Evolutionary conservation across 2,329 filamentous ascomycete species (phyloP).

Genomic region (Aschersonia sp.): DNA sequence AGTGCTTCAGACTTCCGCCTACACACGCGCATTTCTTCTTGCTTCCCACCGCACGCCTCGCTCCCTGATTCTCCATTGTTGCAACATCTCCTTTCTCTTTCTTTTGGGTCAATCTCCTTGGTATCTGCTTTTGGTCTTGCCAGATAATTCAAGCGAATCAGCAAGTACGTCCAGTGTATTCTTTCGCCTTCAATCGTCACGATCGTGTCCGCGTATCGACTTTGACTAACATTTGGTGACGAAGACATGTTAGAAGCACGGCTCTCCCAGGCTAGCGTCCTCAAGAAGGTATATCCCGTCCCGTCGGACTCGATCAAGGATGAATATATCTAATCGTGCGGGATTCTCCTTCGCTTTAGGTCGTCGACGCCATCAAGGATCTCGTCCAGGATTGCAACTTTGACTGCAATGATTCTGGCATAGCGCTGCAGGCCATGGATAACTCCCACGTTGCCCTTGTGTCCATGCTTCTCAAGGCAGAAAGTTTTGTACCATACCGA

Average conservation of each 20-base stretch:
- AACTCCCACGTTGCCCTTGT: slow-evolving; percentile 98
- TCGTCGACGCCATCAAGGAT: slow-evolving; percentile 98
- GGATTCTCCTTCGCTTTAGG: slow-evolving; percentile 31
- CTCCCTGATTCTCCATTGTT: not conserved
- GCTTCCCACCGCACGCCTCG: too few relatives aligned
- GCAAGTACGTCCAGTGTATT: not conserved
- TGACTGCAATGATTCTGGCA: slow-evolving; percentile 99
- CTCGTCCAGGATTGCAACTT: slow-evolving; percentile 99
- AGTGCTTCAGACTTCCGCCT: not conserved
- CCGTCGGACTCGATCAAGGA: too few relatives aligned
- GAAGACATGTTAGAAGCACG: slow-evolving; percentile 83
- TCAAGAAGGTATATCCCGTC: slow-evolving; percentile 66
- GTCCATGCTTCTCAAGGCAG: slow-evolving; percentile 95
- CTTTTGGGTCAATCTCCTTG: not conserved
- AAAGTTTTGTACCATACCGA: slow-evolving; percentile 86
- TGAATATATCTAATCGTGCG: too few relatives aligned
- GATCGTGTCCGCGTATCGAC: not conserved
- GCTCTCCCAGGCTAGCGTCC: slow-evolving; percentile 79
- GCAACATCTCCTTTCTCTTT: not conserved
- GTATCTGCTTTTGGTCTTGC: not conserved
- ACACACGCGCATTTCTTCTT: too few relatives aligned
- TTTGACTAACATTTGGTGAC: slow-evolving; percentile 1
- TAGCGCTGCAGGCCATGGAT: slow-evolving; percentile 98
- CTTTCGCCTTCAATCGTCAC: not conserved
- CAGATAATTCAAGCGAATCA: too few relatives aligned